A percentile compares a stretch with the other conserved stretches of the same genome.
These are phyloP conservation scores for Eremochloa ophiuroides DNA, from an alignment of 176 grass and related monocot genomes.

Conservation along the genomic window DNA sequence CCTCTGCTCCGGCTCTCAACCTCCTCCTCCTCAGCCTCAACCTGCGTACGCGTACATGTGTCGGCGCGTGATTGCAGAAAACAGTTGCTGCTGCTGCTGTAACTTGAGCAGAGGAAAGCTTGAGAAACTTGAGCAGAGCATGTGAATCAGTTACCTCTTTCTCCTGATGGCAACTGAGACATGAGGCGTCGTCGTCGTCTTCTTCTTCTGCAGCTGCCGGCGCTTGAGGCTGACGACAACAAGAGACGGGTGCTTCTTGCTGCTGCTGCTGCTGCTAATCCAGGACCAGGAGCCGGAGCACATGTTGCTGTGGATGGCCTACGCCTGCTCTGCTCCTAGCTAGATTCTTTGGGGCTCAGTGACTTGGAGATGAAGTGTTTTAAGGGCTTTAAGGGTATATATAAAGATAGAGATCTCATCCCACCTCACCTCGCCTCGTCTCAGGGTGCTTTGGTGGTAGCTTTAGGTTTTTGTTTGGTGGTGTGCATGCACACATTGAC, in stretches of 20 bases:
- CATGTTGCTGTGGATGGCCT: conserved; percentile 22
- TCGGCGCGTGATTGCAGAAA: not conserved
- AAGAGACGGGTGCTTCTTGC: not conserved
- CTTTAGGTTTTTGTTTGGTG: conserved; percentile 35
- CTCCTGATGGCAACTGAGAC: conserved; percentile 40
- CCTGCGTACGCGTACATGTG: not conserved
- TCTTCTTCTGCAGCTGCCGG: not conserved
- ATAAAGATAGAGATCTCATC: conserved; percentile 26
- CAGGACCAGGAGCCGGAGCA: conserved; percentile 23
- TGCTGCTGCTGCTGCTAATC: not conserved
- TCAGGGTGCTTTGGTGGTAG: conserved; percentile 5
- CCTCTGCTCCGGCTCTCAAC: conserved; percentile 28
- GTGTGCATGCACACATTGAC: conserved; percentile 47
- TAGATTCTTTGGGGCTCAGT: conserved; percentile 14
- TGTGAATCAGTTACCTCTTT: conserved; percentile 35
- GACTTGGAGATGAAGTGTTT: conserved; percentile 15
- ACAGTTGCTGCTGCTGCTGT: not conserved
- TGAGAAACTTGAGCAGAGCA: not conserved
- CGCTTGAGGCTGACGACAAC: not conserved
- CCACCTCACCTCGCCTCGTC: not conserved
- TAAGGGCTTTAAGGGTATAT: conserved; percentile 16
- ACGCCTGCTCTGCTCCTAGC: not conserved
- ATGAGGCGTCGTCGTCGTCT: no score
- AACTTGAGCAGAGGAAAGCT: not conserved
- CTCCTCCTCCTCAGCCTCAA: conserved; percentile 29